Evolutionary conservation across 805 yeast species (phyloP).

Genomic region (Metschnikowia kofuensis): DNA sequence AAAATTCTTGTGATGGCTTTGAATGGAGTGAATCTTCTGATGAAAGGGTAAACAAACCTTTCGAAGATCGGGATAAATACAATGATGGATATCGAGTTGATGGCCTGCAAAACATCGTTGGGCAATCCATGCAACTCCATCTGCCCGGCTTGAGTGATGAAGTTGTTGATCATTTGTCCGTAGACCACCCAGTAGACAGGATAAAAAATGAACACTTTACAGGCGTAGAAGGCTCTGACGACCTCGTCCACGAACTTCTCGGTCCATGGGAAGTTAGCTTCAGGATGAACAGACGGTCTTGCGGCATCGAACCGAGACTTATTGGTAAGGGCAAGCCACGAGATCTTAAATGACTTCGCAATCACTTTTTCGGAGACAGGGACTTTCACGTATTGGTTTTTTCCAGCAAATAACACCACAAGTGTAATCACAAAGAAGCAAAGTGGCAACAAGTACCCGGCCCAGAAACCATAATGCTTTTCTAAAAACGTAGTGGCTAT

Average conservation of each 20-base stretch:
- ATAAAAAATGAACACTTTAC: slow-evolving; percentile 68
- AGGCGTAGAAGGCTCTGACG: slow-evolving; percentile 59
- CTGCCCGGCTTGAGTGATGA: slow-evolving; percentile 69
- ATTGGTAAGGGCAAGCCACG: slow-evolving; percentile 44
- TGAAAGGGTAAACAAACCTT: slow-evolving; percentile 46
- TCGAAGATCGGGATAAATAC: slow-evolving; percentile 73
- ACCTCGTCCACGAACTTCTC: slow-evolving; percentile 76
- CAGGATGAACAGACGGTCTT: slow-evolving; percentile 54
- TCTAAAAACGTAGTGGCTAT: slow-evolving; percentile 78
- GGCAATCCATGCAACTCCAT: slow-evolving; percentile 78
- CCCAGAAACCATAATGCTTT: slow-evolving; percentile 62
- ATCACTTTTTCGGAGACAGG: slow-evolving; percentile 64
- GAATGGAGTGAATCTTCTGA: slow-evolving; percentile 49
- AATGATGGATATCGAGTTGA: slow-evolving; percentile 73
- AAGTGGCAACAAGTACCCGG: slow-evolving; percentile 71
- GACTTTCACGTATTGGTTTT: slow-evolving; percentile 51
- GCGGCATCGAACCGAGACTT: slow-evolving; percentile 52
- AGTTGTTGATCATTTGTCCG: slow-evolving; percentile 68
- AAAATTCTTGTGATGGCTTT: slow-evolving; percentile 71
- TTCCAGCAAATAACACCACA: slow-evolving; percentile 48
- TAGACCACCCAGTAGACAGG: slow-evolving; percentile 75
- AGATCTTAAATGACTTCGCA: slow-evolving; percentile 46
- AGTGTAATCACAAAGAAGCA: slow-evolving; percentile 54
- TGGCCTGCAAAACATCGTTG: slow-evolving; percentile 73
- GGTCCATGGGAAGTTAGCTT: slow-evolving; percentile 52